Percentiles rank a stretch among this genome's conserved stretches.
Conservation (phyloP, 176 grass and related monocot species). For the Ampelocalamus luodianensis region DNA sequence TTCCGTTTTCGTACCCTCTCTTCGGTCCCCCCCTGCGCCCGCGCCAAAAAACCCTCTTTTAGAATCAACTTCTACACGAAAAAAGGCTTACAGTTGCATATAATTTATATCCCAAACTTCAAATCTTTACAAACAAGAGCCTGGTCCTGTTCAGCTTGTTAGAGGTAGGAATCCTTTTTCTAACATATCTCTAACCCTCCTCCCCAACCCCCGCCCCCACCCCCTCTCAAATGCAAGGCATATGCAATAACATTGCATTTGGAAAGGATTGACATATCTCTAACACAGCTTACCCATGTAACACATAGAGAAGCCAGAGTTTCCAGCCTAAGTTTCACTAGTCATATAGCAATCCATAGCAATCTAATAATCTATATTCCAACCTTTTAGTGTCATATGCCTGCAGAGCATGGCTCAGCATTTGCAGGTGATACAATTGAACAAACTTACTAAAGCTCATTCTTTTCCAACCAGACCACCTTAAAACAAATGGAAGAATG, state of each 20-base stretch:
- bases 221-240: too few species aligned
- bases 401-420: neutral
- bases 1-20: too few species aligned
- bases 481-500: conserved; percentile 9
- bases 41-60: neutral
- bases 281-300: neutral
- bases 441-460: neutral
- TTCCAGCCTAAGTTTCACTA: neutral
- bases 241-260: too few species aligned
- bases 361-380: neutral
- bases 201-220: too few species aligned
- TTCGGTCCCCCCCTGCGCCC: too few species aligned
- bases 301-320: neutral
- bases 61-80: neutral
- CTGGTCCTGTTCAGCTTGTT: neutral
- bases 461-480: neutral
- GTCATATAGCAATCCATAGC: neutral
- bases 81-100: neutral
- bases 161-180: too few species aligned
- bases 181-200: too few species aligned
- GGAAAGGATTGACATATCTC: too few species aligned
- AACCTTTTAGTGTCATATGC: neutral
- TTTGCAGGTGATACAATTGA: neutral
- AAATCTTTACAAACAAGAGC: neutral
- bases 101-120: neutral